phyloP scores from a whole-genome alignment of 2,329 filamentous ascomycete species.

The Rasamsonia emersonii region DNA sequence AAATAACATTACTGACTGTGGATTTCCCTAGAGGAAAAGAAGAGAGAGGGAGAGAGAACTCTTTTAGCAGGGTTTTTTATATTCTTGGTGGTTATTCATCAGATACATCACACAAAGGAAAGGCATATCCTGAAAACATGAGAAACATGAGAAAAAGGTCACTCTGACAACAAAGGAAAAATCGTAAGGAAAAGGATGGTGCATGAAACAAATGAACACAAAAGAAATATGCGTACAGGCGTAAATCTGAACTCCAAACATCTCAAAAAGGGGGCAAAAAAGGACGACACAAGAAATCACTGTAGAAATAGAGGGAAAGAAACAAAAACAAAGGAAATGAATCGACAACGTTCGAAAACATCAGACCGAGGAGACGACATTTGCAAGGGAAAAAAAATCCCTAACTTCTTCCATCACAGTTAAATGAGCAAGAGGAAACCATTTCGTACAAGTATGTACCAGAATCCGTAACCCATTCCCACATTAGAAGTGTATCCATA shows the following conservation, averaged over 20 bases:
- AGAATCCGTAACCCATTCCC: too few relatives aligned
- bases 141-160: conserved; percentile 9
- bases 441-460: too few relatives aligned
- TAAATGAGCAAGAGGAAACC: too few relatives aligned
- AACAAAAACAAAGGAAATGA: conserved; percentile 1
- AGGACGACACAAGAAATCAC: background rate
- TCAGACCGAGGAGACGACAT: too few relatives aligned
- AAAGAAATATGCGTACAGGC: background rate
- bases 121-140: conserved; percentile 4
- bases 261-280: background rate
- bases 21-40: too few relatives aligned
- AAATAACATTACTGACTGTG: too few relatives aligned
- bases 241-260: too few relatives aligned
- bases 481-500: background rate
- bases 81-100: conserved; percentile 2
- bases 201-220: background rate
- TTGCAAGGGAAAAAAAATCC: too few relatives aligned
- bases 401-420: too few relatives aligned
- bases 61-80: too few relatives aligned
- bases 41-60: too few relatives aligned
- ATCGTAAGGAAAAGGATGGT: conserved; percentile 1
- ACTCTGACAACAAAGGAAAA: conserved; percentile 12
- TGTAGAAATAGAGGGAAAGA: background rate
- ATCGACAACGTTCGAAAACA: conserved; percentile 3
- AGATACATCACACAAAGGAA: conserved; percentile 2